These are phyloP conservation scores for Alternaria incomplexa DNA, from an alignment of 2,329 filamentous ascomycete genomes.

Conservation along the genomic window DNA sequence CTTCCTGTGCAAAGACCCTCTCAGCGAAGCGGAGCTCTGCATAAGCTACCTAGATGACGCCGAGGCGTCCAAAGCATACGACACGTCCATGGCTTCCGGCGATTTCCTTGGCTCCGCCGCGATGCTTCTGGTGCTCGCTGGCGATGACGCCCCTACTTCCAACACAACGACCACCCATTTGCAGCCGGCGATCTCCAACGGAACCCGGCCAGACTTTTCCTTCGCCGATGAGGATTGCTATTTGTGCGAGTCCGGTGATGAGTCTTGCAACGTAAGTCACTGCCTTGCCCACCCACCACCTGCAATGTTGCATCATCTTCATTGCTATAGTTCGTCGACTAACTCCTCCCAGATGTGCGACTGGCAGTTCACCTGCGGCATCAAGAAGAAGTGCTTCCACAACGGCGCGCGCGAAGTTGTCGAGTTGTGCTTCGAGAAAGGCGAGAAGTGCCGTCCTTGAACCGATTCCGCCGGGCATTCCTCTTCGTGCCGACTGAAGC, in stretches of 20 bases:
- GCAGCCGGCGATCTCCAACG: background rate
- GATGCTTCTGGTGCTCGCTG: background rate
- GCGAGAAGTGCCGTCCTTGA: conserved; percentile 4
- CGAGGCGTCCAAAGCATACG: background rate
- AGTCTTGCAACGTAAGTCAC: conserved; percentile 6
- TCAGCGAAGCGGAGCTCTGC: background rate
- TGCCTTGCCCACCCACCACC: background rate
- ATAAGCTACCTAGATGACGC: background rate
- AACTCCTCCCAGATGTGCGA: conserved; percentile 5
- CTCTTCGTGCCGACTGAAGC: background rate
- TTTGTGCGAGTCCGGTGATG: background rate
- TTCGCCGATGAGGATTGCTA: conserved; percentile 4
- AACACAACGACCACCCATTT: background rate
- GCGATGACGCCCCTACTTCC: background rate
- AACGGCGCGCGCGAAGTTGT: conserved; percentile 2
- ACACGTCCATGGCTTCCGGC: background rate
- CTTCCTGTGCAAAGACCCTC: background rate
- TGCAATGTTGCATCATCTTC: background rate
- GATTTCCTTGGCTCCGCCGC: background rate
- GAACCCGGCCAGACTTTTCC: background rate
- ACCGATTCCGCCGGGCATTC: background rate
- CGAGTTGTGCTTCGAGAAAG: conserved; percentile 14
- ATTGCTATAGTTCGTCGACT: conserved; percentile 3
- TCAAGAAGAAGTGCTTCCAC: conserved; percentile 15
- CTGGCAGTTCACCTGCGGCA: conserved; percentile 14